Evolutionary conservation across 2,329 filamentous ascomycete species (phyloP).

Genomic region (Ophiobolus disseminans): DNA sequence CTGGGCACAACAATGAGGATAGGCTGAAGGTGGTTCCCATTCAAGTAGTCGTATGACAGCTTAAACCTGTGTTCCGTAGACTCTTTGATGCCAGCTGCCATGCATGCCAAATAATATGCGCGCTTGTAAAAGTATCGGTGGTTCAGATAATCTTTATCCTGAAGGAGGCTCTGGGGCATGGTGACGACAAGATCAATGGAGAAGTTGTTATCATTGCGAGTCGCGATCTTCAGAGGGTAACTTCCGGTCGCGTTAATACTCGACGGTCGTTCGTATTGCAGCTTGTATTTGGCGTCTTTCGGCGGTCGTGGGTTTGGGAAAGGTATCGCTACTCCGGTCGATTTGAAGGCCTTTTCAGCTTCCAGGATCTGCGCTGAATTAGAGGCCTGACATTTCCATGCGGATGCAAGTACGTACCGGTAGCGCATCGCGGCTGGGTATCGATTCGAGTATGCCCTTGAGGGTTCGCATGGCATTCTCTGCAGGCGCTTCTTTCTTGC

Average conservation of each 20-base stretch:
- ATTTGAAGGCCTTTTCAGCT: constrained; percentile 70
- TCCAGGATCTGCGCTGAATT: constrained; percentile 66
- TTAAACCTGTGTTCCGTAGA: constrained; percentile 62
- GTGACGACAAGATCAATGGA: constrained; percentile 84
- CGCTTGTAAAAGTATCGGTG: constrained; percentile 94
- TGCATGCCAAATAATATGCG: constrained; percentile 86
- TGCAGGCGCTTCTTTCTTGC: constrained; percentile 61
- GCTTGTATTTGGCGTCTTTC: constrained; percentile 79
- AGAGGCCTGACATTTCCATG: constrained; percentile 6
- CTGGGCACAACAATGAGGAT: constrained; percentile 60
- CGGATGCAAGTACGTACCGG: constrained; percentile 41
- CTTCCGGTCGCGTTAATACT: constrained; percentile 89
- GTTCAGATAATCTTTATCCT: constrained; percentile 94
- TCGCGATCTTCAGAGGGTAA: constrained; percentile 77
- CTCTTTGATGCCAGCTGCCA: constrained; percentile 73
- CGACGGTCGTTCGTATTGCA: constrained; percentile 76
- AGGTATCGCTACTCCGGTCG: constrained; percentile 74
- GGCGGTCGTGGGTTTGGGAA: constrained; percentile 82
- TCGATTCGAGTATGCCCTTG: constrained; percentile 56
- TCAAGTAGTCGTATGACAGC: constrained; percentile 69
- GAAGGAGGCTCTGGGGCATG: constrained; percentile 81
- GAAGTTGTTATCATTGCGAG: constrained; percentile 65
- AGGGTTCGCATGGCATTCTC: constrained; percentile 50
- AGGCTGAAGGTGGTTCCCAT: constrained; percentile 80
- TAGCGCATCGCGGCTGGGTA: constrained; percentile 59